These are phyloP conservation scores for Berberis thunbergii DNA, from an alignment of 164 flowering plant species.

Conservation along the genomic window DNA sequence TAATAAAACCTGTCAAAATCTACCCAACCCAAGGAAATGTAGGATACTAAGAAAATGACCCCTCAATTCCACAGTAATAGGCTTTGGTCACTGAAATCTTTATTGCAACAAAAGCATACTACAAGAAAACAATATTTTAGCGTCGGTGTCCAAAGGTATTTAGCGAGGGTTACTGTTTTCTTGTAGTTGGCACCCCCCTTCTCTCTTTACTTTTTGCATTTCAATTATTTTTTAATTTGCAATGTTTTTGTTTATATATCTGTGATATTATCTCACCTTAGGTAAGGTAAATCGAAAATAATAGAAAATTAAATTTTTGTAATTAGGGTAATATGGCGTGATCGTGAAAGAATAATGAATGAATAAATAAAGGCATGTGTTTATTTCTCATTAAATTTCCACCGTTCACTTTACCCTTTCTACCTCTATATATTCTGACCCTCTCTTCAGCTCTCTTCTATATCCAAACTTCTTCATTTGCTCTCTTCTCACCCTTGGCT, in stretches of 20 bases:
- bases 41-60: conserved; percentile 14
- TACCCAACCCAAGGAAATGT: conserved; percentile 9
- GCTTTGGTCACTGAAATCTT: conserved; percentile 1
- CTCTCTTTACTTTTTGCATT: neutral
- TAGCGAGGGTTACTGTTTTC: too few species aligned
- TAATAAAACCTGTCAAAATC: conserved; percentile 14
- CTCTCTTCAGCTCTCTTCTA: conserved; percentile 4
- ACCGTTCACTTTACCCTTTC: conserved; percentile 31
- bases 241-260: too few species aligned
- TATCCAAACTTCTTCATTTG: conserved; percentile 5
- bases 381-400: conserved; percentile 24
- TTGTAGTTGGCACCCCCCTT: neutral
- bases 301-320: neutral
- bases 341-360: neutral
- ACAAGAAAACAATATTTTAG: too few species aligned
- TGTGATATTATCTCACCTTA: neutral
- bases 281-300: neutral
- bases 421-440: conserved; percentile 31
- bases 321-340: too few species aligned
- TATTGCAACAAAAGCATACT: conserved; percentile 2
- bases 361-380: conserved; percentile 10
- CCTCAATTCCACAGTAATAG: neutral
- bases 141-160: too few species aligned
- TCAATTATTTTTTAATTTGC: neutral
- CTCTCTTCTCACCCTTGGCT: conserved; percentile 1